phyloP scores from a whole-genome alignment of 768 basidiomycete genomes.

The Leccinum arenicola region DNA sequence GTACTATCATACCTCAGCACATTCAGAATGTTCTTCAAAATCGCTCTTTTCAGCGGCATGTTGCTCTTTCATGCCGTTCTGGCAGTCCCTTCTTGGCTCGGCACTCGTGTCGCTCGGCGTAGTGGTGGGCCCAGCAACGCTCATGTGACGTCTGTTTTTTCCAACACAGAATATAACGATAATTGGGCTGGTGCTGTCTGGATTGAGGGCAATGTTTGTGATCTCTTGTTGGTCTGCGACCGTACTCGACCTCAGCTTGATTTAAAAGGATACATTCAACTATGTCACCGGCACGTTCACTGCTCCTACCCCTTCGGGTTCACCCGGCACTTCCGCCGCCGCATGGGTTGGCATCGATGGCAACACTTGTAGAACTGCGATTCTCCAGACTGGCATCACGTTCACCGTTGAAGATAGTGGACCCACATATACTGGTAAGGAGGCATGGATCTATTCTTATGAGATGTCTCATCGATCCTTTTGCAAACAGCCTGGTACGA shows the following conservation, averaged over 20 bases:
- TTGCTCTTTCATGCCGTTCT: not conserved
- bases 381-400: conserved; percentile 9
- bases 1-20: not conserved
- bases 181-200: conserved; percentile 16
- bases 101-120: not conserved
- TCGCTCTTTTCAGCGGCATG: not conserved
- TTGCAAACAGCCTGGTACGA: conserved; percentile 12
- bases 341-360: conserved; percentile 17
- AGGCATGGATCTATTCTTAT: no score
- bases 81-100: not conserved
- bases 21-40: conserved; percentile 2
- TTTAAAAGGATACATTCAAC: conserved; percentile 6
- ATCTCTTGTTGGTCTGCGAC: not conserved
- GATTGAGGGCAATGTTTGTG: not conserved
- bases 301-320: conserved; percentile 5
- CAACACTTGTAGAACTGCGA: not conserved
- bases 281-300: conserved; percentile 11
- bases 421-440: conserved; percentile 2
- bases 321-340: not conserved
- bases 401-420: not conserved
- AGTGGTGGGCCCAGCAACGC: not conserved
- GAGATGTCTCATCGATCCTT: not conserved
- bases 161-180: not conserved
- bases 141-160: not conserved
- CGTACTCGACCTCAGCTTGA: not conserved